Base-by-base conservation (phyloP, 495 filamentous ascomycete species). In the Pyronema domesticum region DNA sequence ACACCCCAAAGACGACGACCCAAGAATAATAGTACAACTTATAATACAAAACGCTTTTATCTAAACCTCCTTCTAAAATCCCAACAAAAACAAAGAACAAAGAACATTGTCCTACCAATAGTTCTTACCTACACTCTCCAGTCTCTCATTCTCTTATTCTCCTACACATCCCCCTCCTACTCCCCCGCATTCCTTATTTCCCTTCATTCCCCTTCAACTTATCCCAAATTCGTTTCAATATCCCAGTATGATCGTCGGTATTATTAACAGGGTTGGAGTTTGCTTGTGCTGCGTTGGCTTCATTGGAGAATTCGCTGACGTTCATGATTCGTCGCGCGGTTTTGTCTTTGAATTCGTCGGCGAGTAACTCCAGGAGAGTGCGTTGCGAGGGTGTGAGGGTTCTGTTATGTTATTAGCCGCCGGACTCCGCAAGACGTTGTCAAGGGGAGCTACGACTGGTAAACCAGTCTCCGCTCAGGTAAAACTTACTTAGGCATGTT, bases 311-410 rank as follows among this genome's bases (percentile, higher is more conserved):
- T 58, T 72, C 71, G 53, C 64, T 71, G 48, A 84, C 69, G 56
- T 80, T 86, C 88, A 96, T 96, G 42, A 91, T 78, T 43, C 93
- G 76, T 67, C 82, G 87, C n/a, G 91, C 91, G 14, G 77, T 85
- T 69, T 86, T 83, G 65, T 98, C 91, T 10, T 76, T 78, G 74
- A 95, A 78, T 72, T 98, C 91, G 60, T 98, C 88, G 33, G 91
- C 91, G 44, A 98, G 76, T 73, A 95, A 86, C 69, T 98, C 91
- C 55, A 95, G 66, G 34, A 98, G 82, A 0, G 82, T 87, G 37
- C 93, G 76, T 71, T 96, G 89, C 68, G 91, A 95, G 17, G 78
- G 72, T 18, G 78, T 86, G 61, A 98, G 72, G 62, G 51, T 37
- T 43, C 62, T 65, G 6, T 19, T 13, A 0, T 33, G 17, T 17